Conservation (phyloP, 2,329 filamentous ascomycete species). For the Fusarium kyushuense region DNA sequence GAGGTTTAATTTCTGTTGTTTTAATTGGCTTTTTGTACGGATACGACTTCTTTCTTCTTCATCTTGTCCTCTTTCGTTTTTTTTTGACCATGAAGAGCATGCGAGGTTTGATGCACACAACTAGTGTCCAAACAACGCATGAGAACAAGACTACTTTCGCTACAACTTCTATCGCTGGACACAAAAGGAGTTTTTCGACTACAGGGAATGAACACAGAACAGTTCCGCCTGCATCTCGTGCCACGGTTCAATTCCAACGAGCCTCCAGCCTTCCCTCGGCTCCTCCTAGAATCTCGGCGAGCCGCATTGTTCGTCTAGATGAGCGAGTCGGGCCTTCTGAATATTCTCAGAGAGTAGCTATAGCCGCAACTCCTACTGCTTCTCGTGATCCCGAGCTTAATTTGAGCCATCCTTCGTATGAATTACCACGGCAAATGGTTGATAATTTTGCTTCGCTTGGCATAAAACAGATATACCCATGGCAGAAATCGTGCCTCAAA, state of each 20-base stretch:
- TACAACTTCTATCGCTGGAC: constrained; percentile 59
- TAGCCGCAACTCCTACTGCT: constrained; percentile 66
- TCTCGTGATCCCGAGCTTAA: constrained; percentile 67
- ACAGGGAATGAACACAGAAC: constrained; percentile 29
- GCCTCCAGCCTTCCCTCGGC: constrained; percentile 50
- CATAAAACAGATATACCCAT: constrained; percentile 81
- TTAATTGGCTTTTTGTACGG: constrained; percentile 1
- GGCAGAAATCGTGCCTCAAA: constrained; percentile 81
- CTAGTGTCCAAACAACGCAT: constrained; percentile 63
- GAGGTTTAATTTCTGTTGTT: background rate
- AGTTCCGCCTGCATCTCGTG: constrained; percentile 3
- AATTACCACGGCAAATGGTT: constrained; percentile 69
- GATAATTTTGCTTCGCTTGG: constrained; percentile 74
- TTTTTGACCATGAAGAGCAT: constrained; percentile 55
- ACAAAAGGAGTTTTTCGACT: constrained; percentile 59
- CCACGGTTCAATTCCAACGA: constrained; percentile 51
- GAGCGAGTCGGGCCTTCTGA: constrained; percentile 56
- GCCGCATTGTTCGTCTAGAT: constrained; percentile 58
- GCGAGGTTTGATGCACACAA: constrained; percentile 61
- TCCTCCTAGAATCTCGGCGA: constrained; percentile 54
- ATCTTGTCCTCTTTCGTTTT: background rate
- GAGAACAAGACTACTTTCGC: constrained; percentile 55
- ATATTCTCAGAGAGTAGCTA: constrained; percentile 66
- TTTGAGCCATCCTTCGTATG: constrained; percentile 73
- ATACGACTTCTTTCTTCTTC: background rate